Evolutionary conservation across 202 grass and related monocot species (phyloP).

Genomic region (Elaeis oleifera): DNA sequence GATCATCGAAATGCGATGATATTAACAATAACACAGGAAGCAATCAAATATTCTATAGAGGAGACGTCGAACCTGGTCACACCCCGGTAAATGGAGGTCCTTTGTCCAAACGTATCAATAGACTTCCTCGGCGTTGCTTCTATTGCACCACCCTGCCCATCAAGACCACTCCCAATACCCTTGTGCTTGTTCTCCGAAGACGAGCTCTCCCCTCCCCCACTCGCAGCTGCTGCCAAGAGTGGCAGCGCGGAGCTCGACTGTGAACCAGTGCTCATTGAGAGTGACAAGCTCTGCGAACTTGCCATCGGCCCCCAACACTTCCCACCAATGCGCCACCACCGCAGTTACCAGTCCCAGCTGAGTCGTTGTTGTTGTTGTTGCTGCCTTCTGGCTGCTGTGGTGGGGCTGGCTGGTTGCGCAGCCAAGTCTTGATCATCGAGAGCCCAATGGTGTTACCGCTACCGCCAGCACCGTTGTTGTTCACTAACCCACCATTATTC

Average conservation of each 20-base stretch:
- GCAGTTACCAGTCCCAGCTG: background rate
- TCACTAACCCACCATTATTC: too few relatives aligned
- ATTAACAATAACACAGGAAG: too few relatives aligned
- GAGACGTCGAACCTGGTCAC: constrained; percentile 57
- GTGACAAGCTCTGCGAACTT: constrained; percentile 45
- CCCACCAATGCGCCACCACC: constrained; percentile 6
- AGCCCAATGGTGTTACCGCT: constrained; percentile 44
- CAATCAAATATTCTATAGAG: too few relatives aligned
- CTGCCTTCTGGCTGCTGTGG: constrained; percentile 15
- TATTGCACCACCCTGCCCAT: constrained; percentile 19
- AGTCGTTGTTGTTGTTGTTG: constrained; percentile 3
- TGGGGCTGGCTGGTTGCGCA: constrained; percentile 51
- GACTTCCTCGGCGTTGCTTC: constrained; percentile 46
- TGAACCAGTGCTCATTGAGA: constrained; percentile 65
- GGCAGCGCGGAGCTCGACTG: constrained; percentile 10
- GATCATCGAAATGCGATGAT: too few relatives aligned
- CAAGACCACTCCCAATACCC: constrained; percentile 20
- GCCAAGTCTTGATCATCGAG: constrained; percentile 88
- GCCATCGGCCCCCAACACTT: background rate
- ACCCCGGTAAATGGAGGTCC: constrained; percentile 89
- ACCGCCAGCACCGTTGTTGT: background rate
- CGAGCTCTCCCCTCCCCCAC: constrained; percentile 24
- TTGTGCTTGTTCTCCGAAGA: constrained; percentile 33
- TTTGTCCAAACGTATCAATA: constrained; percentile 82
- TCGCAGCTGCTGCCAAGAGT: constrained; percentile 8